Evolutionary conservation across 345 rosid genomes (phyloP).

Genomic region (Salix arbutifolia): DNA sequence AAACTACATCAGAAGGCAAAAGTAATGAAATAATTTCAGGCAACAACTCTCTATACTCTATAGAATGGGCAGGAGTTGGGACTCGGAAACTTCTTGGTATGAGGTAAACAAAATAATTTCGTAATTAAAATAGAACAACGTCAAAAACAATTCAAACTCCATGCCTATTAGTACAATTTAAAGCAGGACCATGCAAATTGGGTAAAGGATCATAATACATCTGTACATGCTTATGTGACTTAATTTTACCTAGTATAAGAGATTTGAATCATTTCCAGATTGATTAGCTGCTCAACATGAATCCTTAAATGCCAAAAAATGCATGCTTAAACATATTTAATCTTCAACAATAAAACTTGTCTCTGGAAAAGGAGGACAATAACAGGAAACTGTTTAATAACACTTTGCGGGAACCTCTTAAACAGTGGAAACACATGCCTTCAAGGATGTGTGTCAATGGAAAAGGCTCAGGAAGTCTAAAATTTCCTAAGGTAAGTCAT

Average conservation of each 20-base stretch:
- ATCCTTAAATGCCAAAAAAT: neutral
- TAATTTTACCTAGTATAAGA: neutral
- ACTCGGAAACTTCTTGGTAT: slow-evolving; percentile 1
- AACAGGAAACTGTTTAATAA: neutral
- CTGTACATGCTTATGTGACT: neutral
- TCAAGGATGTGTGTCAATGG: neutral
- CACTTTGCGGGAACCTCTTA: neutral
- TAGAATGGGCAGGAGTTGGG: neutral
- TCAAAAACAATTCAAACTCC: neutral
- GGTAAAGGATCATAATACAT: neutral
- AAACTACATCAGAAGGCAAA: neutral
- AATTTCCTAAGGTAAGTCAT: neutral
- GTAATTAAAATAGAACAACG: neutral
- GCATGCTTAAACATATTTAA: neutral
- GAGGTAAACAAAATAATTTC: neutral
- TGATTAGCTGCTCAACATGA: neutral
- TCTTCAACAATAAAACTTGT: neutral
- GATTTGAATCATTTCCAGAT: neutral
- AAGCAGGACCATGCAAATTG: neutral
- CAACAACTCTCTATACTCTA: neutral
- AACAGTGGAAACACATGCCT: too few species aligned
- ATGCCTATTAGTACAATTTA: slow-evolving; percentile 1
- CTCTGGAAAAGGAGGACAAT: neutral
- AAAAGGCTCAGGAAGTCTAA: neutral
- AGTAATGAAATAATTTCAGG: slow-evolving; percentile 10